Evolutionary conservation across 257 asterid species (phyloP), one percentile per base, ranked within the genome.

Genomic region (Ilex aquifolium): DNA sequence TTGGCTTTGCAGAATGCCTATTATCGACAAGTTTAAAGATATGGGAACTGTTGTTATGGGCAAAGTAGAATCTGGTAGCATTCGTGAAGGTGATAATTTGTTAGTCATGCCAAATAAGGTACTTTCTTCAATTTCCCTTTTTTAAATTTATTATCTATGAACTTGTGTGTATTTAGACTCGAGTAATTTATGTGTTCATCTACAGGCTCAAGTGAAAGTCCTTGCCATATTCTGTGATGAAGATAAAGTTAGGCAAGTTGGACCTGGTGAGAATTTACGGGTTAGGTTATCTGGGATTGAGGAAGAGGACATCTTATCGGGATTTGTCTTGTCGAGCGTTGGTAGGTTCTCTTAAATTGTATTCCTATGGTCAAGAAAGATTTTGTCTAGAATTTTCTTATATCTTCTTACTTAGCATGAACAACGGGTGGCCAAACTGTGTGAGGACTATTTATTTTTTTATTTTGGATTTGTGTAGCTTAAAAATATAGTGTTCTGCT

Each of bases 21-120:
- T 90, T 55, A 87, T 93, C 0, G 96, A 90, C 81, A 93, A 81
- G 75, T 93, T 87, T 72, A 90, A 93, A 69, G 99, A 87, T 76
- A 74, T 87, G 99, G 99, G 99, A 70, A 87, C 95, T 64, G 96
- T 90, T 64, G 84, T 93, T 59, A 93, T 93, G 99, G 99, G 99
- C 36, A 93, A 93, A 80, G 74, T 90, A 46, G 99, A 93, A 81
- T 85, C 96, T 32, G 99, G 99, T 40, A 87, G 90, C 71, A 64
- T 93, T 52, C 79, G 86, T 69, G 99, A 93, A 73, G 99, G 95
- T 60, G 95, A 85, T 60, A 77, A 58, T 74, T 30, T 93, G 82
- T 15, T 90, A 79, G 40, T 90, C 77, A 90, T 93, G 99, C 99
- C 99, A 59, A 93, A 93, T 76, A 89, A 83, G 99, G 97, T 92